Conservation (phyloP, 371 early-diverging fungal species). For the Apophysomyces ossiformis region DNA sequence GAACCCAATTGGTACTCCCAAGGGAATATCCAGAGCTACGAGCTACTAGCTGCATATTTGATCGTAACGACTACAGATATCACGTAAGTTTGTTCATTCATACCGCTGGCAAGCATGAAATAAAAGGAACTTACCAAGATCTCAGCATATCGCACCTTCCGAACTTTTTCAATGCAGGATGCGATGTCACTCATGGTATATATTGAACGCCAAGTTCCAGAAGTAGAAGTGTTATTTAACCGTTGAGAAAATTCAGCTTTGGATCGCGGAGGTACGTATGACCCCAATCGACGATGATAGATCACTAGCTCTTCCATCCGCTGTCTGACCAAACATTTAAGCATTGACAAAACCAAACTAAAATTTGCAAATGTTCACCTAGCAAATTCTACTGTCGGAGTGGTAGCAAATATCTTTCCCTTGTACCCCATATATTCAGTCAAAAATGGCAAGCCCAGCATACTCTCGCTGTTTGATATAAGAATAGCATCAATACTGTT, state of each 20-base stretch:
- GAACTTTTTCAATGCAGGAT: constrained; percentile 68
- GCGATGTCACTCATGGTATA: constrained; percentile 66
- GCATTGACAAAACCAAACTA: not conserved
- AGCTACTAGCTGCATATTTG: constrained; percentile 52
- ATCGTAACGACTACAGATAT: constrained; percentile 32
- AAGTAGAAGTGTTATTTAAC: not conserved
- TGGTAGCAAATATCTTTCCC: constrained; percentile 82
- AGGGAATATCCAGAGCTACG: constrained; percentile 72
- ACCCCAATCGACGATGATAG: constrained; percentile 49
- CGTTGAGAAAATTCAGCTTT: constrained; percentile 13
- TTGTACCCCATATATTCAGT: constrained; percentile 85
- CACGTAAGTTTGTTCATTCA: constrained; percentile 25
- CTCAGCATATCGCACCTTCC: constrained; percentile 68
- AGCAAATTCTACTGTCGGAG: constrained; percentile 82
- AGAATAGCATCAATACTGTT: constrained; percentile 76
- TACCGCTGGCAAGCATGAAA: constrained; percentile 3
- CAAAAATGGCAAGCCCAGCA: constrained; percentile 81
- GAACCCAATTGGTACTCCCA: constrained; percentile 77
- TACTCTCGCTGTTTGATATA: constrained; percentile 74
- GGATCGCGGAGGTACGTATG: constrained; percentile 24
- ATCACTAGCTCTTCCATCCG: constrained; percentile 71
- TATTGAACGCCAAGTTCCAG: constrained; percentile 48
- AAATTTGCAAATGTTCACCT: constrained; percentile 19
- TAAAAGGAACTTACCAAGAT: constrained; percentile 43
- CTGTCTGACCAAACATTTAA: constrained; percentile 39